These are phyloP conservation scores for Bothriochloa decipiens DNA, from an alignment of 176 grass and related monocot genomes.

Conservation along the genomic window DNA sequence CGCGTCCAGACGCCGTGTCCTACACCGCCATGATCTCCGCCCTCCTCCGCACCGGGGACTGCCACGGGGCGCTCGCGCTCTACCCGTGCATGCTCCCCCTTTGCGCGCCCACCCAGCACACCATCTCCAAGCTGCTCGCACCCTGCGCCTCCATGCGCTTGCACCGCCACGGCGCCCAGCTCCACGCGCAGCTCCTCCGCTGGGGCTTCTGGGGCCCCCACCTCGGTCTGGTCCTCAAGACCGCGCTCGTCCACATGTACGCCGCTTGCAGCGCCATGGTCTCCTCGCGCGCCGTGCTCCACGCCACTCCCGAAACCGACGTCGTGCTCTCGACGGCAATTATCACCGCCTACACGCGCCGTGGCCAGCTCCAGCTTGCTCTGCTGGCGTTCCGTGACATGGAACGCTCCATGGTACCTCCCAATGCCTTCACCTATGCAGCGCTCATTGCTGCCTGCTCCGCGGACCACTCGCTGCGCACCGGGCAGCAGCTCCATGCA, in stretches of 20 bases:
- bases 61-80: slow-evolving; percentile 46
- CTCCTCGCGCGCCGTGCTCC: slow-evolving; percentile 48
- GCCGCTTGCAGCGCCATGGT: slow-evolving; percentile 52
- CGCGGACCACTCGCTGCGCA: slow-evolving; percentile 28
- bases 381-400: slow-evolving; percentile 59
- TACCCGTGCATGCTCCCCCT: slow-evolving; percentile 60
- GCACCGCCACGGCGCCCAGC: slow-evolving; percentile 36
- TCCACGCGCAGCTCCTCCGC: slow-evolving; percentile 73
- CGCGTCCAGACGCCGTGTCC: slow-evolving; percentile 56
- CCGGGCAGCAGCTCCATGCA: slow-evolving; percentile 63
- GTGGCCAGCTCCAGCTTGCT: slow-evolving; percentile 39
- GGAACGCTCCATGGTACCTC: slow-evolving; percentile 39
- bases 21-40: slow-evolving; percentile 73
- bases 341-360: slow-evolving; percentile 56
- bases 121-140: slow-evolving; percentile 59
- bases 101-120: slow-evolving; percentile 57
- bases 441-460: slow-evolving; percentile 59
- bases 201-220: slow-evolving; percentile 40
- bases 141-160: slow-evolving; percentile 47
- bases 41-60: slow-evolving; percentile 50
- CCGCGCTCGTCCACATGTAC: slow-evolving; percentile 72
- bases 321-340: slow-evolving; percentile 77
- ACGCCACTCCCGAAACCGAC: slow-evolving; percentile 56
- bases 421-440: slow-evolving; percentile 72
- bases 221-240: slow-evolving; percentile 76